These are phyloP conservation scores for Moelleriella libera DNA, from an alignment of 2,329 filamentous ascomycete genomes.

Conservation along the genomic window DNA sequence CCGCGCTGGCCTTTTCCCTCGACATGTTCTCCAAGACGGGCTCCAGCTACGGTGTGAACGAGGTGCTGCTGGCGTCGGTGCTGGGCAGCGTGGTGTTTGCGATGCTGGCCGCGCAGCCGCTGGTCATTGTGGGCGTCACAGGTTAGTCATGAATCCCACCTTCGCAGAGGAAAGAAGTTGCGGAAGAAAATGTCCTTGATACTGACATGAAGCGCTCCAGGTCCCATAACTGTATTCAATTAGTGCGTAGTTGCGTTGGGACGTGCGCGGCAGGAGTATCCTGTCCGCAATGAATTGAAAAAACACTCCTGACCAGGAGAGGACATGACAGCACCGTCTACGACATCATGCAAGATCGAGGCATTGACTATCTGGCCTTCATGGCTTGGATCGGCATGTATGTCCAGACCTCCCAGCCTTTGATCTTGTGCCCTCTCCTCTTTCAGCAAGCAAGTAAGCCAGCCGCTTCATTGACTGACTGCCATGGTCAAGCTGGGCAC, in stretches of 20 bases:
- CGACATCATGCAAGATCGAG: conserved; percentile 66
- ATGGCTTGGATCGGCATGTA: conserved; percentile 84
- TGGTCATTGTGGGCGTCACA: conserved; percentile 85
- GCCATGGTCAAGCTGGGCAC: conserved; percentile 47
- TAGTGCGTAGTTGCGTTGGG: conserved; percentile 36
- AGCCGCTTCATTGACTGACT: not conserved
- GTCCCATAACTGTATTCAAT: conserved; percentile 88
- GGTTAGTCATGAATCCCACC: conserved; percentile 23
- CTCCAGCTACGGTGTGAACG: conserved; percentile 78
- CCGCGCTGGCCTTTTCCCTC: conserved; percentile 75
- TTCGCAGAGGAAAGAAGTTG: not conserved
- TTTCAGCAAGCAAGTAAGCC: too few relatives aligned
- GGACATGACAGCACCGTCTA: conserved; percentile 52
- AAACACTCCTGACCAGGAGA: too few relatives aligned
- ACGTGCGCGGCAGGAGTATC: too few relatives aligned
- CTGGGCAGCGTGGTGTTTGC: conserved; percentile 72
- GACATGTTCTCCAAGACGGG: conserved; percentile 88
- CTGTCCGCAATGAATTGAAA: too few relatives aligned
- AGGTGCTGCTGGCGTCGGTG: conserved; percentile 76
- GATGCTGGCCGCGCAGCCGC: conserved; percentile 64
- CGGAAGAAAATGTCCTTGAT: not conserved
- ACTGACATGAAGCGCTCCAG: conserved; percentile 16
- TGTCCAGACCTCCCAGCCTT: conserved; percentile 11
- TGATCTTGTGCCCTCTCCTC: too few relatives aligned
- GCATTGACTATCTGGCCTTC: conserved; percentile 73